phyloP scores from a whole-genome alignment of 441 rosid species.

The Aleurites moluccanus region DNA sequence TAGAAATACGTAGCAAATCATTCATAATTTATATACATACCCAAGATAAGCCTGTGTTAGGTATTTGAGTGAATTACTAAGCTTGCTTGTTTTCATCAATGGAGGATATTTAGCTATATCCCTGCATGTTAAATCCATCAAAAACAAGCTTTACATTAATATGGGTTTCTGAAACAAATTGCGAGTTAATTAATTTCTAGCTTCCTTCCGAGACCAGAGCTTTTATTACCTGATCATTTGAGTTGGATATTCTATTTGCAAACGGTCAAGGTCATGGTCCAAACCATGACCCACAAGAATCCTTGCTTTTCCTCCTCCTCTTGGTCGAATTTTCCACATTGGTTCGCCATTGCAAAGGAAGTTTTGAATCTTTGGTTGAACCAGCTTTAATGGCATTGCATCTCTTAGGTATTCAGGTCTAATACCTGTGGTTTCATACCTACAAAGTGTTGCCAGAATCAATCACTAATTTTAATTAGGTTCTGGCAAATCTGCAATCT shows the following conservation, averaged over 20 bases:
- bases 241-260: constrained; percentile 78
- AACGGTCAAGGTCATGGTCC: constrained; percentile 69
- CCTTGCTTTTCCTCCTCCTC: constrained; percentile 76
- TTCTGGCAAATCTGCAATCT: too few relatives aligned
- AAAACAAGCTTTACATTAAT: not conserved
- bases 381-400: constrained; percentile 66
- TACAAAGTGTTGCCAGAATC: constrained; percentile 11
- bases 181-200: not conserved
- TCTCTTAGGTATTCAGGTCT: constrained; percentile 69
- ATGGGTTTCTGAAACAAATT: not conserved
- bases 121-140: constrained; percentile 34
- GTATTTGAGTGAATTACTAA: constrained; percentile 87
- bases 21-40: constrained; percentile 33
- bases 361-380: constrained; percentile 76
- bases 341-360: constrained; percentile 87
- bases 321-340: constrained; percentile 84
- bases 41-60: constrained; percentile 88
- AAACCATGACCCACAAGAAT: constrained; percentile 90
- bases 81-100: constrained; percentile 94
- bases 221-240: constrained; percentile 69
- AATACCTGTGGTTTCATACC: constrained; percentile 83
- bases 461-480: too few relatives aligned
- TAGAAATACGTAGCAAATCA: too few relatives aligned
- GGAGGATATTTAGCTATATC: constrained; percentile 87
- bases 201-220: not conserved